Conservation (phyloP, 768 basidiomycete species). For the Suillus hirtellus region DNA sequence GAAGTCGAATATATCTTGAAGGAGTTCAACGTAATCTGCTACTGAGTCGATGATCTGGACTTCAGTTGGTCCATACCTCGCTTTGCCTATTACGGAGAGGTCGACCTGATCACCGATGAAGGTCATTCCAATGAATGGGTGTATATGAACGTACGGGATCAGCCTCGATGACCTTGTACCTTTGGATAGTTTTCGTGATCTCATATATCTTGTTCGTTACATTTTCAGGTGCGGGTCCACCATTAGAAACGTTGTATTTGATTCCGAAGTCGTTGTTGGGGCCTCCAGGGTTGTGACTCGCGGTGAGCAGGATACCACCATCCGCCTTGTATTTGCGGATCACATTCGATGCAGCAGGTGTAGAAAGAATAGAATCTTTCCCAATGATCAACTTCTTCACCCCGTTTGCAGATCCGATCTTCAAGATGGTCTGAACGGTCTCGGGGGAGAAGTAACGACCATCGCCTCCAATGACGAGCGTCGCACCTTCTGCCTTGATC, state of each 20-base stretch:
- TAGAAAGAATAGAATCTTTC: slow-evolving; percentile 89
- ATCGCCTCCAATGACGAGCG: slow-evolving; percentile 95
- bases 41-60: slow-evolving; percentile 96
- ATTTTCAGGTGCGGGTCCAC: slow-evolving; percentile 94
- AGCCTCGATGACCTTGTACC: slow-evolving; percentile 83
- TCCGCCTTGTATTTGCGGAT: slow-evolving; percentile 96
- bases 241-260: slow-evolving; percentile 98
- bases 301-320: slow-evolving; percentile 96
- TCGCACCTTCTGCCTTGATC: slow-evolving; percentile 75
- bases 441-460: slow-evolving; percentile 91
- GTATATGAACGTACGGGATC: slow-evolving; percentile 57
- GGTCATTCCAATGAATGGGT: slow-evolving; percentile 5
- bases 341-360: slow-evolving; percentile 93
- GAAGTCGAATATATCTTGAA: slow-evolving; percentile 94
- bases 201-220: slow-evolving; percentile 96
- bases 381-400: slow-evolving; percentile 92
- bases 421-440: slow-evolving; percentile 87
- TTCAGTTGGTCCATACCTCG: slow-evolving; percentile 76
- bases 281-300: slow-evolving; percentile 97
- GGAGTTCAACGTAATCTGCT: slow-evolving; percentile 78
- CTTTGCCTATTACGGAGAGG: slow-evolving; percentile 78
- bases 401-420: slow-evolving; percentile 92
- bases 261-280: slow-evolving; percentile 99
- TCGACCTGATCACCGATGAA: slow-evolving; percentile 55
- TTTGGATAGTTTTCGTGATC: slow-evolving; percentile 81